Conservation (phyloP, 2,329 filamentous ascomycete species). For the Sporothrix brunneoviolacea region DNA sequence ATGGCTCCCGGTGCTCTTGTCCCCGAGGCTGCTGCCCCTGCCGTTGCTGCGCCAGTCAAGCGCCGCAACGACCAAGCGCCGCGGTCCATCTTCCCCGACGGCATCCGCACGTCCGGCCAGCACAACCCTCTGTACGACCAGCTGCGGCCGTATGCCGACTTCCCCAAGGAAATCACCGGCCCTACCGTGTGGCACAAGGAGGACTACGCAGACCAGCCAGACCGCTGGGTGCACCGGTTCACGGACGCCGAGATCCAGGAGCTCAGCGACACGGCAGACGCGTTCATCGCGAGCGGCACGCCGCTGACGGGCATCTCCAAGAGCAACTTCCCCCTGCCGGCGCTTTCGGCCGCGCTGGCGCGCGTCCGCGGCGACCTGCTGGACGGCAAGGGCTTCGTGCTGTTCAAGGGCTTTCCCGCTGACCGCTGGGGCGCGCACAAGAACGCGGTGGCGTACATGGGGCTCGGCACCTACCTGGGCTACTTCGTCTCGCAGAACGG, state of each 20-base stretch:
- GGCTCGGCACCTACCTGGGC: constrained; percentile 74
- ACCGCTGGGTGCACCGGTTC: constrained; percentile 68
- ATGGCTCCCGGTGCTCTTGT: constrained; percentile 20
- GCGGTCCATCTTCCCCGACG: constrained; percentile 38
- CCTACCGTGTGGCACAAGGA: constrained; percentile 65
- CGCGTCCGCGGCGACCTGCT: constrained; percentile 42
- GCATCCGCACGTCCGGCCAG: constrained; percentile 57
- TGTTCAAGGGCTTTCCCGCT: constrained; percentile 82
- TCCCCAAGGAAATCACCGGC: constrained; percentile 64
- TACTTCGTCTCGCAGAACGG: constrained; percentile 87
- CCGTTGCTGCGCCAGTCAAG: constrained; percentile 16
- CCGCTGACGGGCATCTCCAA: constrained; percentile 62
- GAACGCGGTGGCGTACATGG: constrained; percentile 84
- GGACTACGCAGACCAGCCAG: constrained; percentile 55
- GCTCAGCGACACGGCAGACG: constrained; percentile 59
- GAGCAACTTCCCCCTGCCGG: constrained; percentile 39
- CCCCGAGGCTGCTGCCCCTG: constrained; percentile 10
- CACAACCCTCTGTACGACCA: constrained; percentile 60
- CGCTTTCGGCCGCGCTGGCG: constrained; percentile 30
- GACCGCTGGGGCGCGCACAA: constrained; percentile 69
- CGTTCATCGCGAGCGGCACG: constrained; percentile 57
- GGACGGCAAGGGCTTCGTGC: constrained; percentile 81
- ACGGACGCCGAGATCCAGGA: constrained; percentile 60
- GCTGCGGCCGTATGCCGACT: constrained; percentile 60
- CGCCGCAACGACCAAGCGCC: constrained; percentile 28